Base-by-base conservation (phyloP, 2,329 filamentous ascomycete species). In the Curvularia lunata region DNA sequence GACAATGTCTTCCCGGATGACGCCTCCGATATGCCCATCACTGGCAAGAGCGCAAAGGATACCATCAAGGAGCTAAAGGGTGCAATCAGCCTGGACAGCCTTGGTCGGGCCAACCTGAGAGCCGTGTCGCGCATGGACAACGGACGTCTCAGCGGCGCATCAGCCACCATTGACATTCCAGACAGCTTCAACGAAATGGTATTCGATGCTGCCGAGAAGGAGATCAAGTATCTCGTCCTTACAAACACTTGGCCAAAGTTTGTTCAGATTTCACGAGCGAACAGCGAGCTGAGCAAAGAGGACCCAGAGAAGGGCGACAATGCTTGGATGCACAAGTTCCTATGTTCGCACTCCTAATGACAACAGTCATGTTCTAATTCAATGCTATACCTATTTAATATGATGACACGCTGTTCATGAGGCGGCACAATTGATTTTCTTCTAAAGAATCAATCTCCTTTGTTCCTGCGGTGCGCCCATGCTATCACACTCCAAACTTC, bases 201-300 rank as follows among this genome's bases (percentile, higher is more conserved):
- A 0, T 75, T 75, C 43, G 69, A 72, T 45, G 46, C 50, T 4
- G 70, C 73, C 3, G 73, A 76, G 62, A 62, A 52, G 9, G 70
- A 73, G 58, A 74, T 75, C 59, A 76, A 75, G 54, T 75, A 76
- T 43, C 63, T 76, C 9, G 66, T 74, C 5, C 66, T 75, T 8
- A 75, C 70, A 6, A 76, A 76, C 42, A 75, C 73, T 0, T 76
- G 74, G 73, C 73, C 73, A 1, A 75, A 74, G 54, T 76, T 74
- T 52, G 70, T 75, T 18, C 73, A 71, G 55, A 55, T 66, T 37
- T 63, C 62, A 48, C 62, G 61, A n/a, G 62, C 62, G 7, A 67
- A 62, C 13, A 66, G 64, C 52, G 62, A 62, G 48, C 45, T 56
- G 51, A 65, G 58, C 48, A 63, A 48, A 43, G 58, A 66, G 21